These are phyloP conservation scores for Trichomonascaceae sp. DNA, from an alignment of 1,139 yeast genomes.

Conservation along the genomic window DNA sequence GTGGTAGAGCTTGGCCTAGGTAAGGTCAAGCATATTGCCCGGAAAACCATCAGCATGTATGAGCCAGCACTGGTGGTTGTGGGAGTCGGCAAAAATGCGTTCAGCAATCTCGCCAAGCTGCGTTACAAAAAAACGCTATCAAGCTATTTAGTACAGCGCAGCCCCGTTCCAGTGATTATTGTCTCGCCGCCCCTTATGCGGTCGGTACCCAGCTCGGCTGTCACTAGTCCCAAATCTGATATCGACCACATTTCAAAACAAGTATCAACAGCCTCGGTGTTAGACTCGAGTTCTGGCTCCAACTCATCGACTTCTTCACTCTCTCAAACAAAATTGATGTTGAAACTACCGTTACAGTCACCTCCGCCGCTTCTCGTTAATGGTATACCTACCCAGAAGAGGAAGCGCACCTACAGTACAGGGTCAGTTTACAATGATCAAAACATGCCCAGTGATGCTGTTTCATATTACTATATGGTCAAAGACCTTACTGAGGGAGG, in stretches of 20 bases:
- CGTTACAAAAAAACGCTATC: slow-evolving; percentile 15
- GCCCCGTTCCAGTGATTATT: slow-evolving; percentile 19
- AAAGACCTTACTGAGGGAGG: no score
- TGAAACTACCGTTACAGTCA: no score
- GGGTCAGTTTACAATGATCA: not conserved
- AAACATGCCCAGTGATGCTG: not conserved
- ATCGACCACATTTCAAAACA: no score
- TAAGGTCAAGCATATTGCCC: slow-evolving; percentile 16
- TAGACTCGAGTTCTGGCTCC: no score
- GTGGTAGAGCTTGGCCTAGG: slow-evolving; percentile 19
- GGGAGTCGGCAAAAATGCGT: slow-evolving; percentile 14
- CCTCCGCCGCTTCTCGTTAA: no score
- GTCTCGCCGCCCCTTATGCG: slow-evolving; percentile 10
- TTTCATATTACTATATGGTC: not conserved
- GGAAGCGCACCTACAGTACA: not conserved
- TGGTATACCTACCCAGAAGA: no score
- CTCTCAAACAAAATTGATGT: no score
- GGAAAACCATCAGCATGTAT: slow-evolving; percentile 16
- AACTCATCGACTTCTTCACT: no score
- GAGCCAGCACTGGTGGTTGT: slow-evolving; percentile 19
- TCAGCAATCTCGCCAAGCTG: slow-evolving; percentile 11
- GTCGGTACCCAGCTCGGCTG: slow-evolving; percentile 3
- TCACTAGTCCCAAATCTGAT: slow-evolving; percentile 1
- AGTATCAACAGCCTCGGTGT: no score
- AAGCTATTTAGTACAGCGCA: slow-evolving; percentile 16